Evolutionary conservation across 208 protist genomes (phyloP).

Genomic region (Crithidia thermophila): DNA sequence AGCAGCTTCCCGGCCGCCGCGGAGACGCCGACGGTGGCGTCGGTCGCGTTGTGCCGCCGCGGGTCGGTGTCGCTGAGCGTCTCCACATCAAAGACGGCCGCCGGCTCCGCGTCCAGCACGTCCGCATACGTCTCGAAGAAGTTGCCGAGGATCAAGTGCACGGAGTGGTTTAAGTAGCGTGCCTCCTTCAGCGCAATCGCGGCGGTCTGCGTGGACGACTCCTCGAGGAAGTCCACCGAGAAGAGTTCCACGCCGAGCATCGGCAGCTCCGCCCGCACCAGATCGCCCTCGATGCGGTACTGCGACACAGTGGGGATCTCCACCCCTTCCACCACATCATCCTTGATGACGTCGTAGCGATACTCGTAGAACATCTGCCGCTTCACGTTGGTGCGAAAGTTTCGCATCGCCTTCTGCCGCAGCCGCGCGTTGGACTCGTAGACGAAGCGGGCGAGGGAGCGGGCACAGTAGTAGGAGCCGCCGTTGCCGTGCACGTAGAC

Average conservation of each 20-base stretch:
- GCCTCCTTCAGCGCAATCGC: slow-evolving; percentile 66
- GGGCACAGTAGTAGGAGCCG: slow-evolving; percentile 75
- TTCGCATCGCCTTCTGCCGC: slow-evolving; percentile 27
- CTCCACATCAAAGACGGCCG: slow-evolving; percentile 10
- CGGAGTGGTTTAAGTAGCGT: slow-evolving; percentile 66
- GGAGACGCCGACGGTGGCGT: slow-evolving; percentile 6
- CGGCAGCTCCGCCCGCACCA: slow-evolving; percentile 43
- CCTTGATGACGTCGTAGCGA: slow-evolving; percentile 4
- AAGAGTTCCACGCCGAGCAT: slow-evolving; percentile 67
- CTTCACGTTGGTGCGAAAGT: slow-evolving; percentile 54
- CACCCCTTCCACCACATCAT: slow-evolving; percentile 32
- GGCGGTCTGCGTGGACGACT: slow-evolving; percentile 70
- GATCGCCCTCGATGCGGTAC: slow-evolving; percentile 44
- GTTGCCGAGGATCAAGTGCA: slow-evolving; percentile 49
- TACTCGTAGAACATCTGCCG: slow-evolving; percentile 27
- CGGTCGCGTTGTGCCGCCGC: slow-evolving; percentile 1
- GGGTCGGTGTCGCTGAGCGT: slow-evolving; percentile 10
- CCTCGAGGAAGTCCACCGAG: slow-evolving; percentile 70
- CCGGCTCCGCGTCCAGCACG: slow-evolving; percentile 25
- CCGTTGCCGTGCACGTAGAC: slow-evolving; percentile 86
- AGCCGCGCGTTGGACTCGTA: slow-evolving; percentile 57
- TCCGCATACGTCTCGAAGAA: slow-evolving; percentile 50
- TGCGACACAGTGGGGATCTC: slow-evolving; percentile 38
- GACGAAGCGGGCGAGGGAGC: slow-evolving; percentile 71
- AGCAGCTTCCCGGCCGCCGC: slow-evolving; percentile 20